Percentiles rank a stretch among this genome's conserved stretches.
Evolutionary conservation across 768 basidiomycete genomes (phyloP).

Genomic region (Boletus tylopilopsis): DNA sequence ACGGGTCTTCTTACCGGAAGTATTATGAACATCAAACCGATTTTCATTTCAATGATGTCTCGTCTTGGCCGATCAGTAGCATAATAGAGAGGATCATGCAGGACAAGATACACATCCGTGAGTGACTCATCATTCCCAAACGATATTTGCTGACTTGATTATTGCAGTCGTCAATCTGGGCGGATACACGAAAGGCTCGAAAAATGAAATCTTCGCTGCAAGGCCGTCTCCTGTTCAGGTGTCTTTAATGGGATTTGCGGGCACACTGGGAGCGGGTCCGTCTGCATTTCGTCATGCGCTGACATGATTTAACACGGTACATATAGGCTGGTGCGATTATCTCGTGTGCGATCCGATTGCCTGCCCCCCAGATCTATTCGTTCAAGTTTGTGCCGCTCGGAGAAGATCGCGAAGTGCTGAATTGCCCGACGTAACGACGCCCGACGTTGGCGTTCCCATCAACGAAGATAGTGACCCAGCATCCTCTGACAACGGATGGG

Average conservation of each 20-base stretch:
- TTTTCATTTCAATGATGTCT: slow-evolving; percentile 40
- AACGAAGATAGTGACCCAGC: slow-evolving; percentile 42
- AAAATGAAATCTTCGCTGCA: slow-evolving; percentile 50
- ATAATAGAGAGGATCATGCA: slow-evolving; percentile 38
- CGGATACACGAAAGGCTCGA: slow-evolving; percentile 50
- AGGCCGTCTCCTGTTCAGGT: slow-evolving; percentile 47
- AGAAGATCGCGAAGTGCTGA: slow-evolving; percentile 2
- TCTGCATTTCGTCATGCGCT: background rate
- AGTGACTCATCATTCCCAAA: slow-evolving; percentile 12
- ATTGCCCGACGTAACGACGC: slow-evolving; percentile 1
- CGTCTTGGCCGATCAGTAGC: slow-evolving; percentile 32
- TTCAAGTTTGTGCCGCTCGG: slow-evolving; percentile 28
- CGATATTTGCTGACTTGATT: background rate
- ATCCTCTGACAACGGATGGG: slow-evolving; percentile 34
- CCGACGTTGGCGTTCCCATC: slow-evolving; percentile 31
- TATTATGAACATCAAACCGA: slow-evolving; percentile 40
- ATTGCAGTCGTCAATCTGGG: slow-evolving; percentile 41
- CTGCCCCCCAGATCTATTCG: slow-evolving; percentile 40
- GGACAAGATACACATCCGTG: slow-evolving; percentile 46
- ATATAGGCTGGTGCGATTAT: slow-evolving; percentile 46
- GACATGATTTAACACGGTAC: background rate
- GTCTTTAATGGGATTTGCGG: slow-evolving; percentile 49
- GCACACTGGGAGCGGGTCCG: slow-evolving; percentile 40
- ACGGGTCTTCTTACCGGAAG: slow-evolving; percentile 40
- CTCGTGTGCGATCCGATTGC: slow-evolving; percentile 42